phyloP scores from a whole-genome alignment of 257 asterid genomes.

The Lycium ferocissimum region DNA sequence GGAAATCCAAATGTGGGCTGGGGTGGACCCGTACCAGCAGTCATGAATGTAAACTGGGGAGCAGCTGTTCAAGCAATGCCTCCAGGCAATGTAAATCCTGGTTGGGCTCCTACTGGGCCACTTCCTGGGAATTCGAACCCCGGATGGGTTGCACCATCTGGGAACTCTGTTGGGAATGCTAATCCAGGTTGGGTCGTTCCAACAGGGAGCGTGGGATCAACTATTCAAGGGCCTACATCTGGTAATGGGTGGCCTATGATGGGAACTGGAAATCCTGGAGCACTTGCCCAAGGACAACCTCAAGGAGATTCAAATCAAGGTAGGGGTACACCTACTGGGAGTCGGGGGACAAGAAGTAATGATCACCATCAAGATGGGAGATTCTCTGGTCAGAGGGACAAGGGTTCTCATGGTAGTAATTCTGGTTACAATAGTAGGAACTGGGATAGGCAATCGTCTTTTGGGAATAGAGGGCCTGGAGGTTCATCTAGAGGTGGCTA shows the following conservation, averaged over 20 bases:
- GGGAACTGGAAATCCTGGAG: conserved; percentile 44
- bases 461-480: conserved; percentile 52
- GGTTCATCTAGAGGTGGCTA: conserved; percentile 37
- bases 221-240: conserved; percentile 45
- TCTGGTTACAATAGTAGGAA: conserved; percentile 61
- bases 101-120: conserved; percentile 64
- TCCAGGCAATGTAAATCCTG: conserved; percentile 51
- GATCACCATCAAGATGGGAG: conserved; percentile 57
- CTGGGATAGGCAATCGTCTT: conserved; percentile 72
- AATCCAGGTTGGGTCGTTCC: conserved; percentile 60
- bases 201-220: conserved; percentile 48
- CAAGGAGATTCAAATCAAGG: conserved; percentile 63
- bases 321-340: conserved; percentile 56
- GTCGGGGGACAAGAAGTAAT: conserved; percentile 59
- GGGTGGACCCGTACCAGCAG: conserved; percentile 56
- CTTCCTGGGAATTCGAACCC: conserved; percentile 52
- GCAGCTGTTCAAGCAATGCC: conserved; percentile 58
- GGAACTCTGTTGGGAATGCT: conserved; percentile 41
- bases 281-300: conserved; percentile 53
- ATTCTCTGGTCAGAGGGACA: conserved; percentile 55
- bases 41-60: conserved; percentile 61
- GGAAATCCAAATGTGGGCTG: conserved; percentile 71
- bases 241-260: conserved; percentile 46
- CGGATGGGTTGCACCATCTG: conserved; percentile 62
- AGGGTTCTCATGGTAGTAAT: conserved; percentile 39